Evolutionary conservation across 192 early-diverging fungal genomes (phyloP).

Genomic region (Haplosporangium gracile): DNA sequence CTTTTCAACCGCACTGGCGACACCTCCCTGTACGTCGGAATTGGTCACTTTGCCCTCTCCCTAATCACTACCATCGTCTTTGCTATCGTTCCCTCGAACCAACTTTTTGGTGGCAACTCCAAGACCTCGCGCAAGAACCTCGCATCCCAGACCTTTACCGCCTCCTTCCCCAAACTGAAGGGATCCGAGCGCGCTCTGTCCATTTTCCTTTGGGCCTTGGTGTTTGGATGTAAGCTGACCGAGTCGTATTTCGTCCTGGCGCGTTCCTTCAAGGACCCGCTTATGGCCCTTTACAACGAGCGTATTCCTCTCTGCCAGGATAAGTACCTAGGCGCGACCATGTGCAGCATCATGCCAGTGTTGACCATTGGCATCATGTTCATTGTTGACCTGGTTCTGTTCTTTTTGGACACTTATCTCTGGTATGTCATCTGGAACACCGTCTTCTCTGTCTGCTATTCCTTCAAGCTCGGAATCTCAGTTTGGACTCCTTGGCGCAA

Average conservation of each 20-base stretch:
- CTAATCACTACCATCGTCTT: conserved; percentile 75
- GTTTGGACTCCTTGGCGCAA: conserved; percentile 90
- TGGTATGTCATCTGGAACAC: conserved; percentile 93
- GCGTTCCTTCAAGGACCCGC: conserved; percentile 82
- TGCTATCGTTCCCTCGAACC: conserved; percentile 75
- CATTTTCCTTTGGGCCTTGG: conserved; percentile 75
- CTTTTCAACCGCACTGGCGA: conserved; percentile 57
- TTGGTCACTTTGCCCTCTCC: conserved; percentile 77
- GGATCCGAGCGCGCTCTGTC: conserved; percentile 77
- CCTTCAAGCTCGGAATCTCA: conserved; percentile 85
- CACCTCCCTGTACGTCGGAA: conserved; percentile 70
- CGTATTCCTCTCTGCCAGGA: conserved; percentile 71
- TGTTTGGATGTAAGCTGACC: conserved; percentile 82
- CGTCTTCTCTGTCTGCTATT: conserved; percentile 79
- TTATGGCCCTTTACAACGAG: conserved; percentile 65
- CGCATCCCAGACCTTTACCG: conserved; percentile 73
- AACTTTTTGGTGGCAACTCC: conserved; percentile 60
- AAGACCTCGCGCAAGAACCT: conserved; percentile 56
- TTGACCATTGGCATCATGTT: conserved; percentile 82
- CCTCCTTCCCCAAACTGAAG: conserved; percentile 80
- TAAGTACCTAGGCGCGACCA: conserved; percentile 62
- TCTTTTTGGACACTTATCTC: conserved; percentile 89
- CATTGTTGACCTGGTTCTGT: conserved; percentile 79
- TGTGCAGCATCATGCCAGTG: conserved; percentile 77
- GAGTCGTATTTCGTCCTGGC: conserved; percentile 90